Percentiles rank a stretch among this genome's conserved stretches.
Conservation (phyloP, 139 green algal genomes). For the Closterium sp. region DNA sequence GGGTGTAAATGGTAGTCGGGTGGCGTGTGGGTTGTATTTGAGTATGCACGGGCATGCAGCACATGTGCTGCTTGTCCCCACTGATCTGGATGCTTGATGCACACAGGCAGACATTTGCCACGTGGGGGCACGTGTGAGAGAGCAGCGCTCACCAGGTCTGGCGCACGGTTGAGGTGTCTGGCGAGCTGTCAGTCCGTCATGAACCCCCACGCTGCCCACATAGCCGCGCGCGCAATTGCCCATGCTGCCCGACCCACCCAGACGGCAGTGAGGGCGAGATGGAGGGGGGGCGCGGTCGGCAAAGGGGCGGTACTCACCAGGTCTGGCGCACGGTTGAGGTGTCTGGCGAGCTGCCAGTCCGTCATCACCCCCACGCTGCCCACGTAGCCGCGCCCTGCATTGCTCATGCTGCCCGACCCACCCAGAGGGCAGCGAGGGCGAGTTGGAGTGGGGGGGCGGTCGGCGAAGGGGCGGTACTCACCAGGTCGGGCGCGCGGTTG, state of each 20-base stretch:
- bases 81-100: too few relatives aligned
- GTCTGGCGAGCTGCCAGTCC: constrained; percentile 5
- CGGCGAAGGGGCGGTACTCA: constrained; percentile 11
- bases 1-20: too few relatives aligned
- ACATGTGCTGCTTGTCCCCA: too few relatives aligned
- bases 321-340: neutral
- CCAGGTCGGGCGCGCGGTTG: constrained; percentile 1
- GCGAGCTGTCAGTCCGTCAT: constrained; percentile 24
- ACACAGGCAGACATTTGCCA: too few relatives aligned
- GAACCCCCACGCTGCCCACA: too few relatives aligned
- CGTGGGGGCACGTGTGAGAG: too few relatives aligned
- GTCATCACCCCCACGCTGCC: neutral
- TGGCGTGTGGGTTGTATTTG: too few relatives aligned
- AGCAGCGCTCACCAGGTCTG: neutral
- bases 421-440: neutral
- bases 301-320: constrained; percentile 19
- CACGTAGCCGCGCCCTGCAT: neutral
- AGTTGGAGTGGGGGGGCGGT: too few relatives aligned
- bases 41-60: too few relatives aligned
- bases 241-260: neutral
- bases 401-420: neutral
- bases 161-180: neutral
- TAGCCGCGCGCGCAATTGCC: neutral
- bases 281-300: too few relatives aligned
- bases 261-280: neutral